Conservation (phyloP, 2,329 filamentous ascomycete genomes). For the Myriosclerotinia scirpicola region DNA sequence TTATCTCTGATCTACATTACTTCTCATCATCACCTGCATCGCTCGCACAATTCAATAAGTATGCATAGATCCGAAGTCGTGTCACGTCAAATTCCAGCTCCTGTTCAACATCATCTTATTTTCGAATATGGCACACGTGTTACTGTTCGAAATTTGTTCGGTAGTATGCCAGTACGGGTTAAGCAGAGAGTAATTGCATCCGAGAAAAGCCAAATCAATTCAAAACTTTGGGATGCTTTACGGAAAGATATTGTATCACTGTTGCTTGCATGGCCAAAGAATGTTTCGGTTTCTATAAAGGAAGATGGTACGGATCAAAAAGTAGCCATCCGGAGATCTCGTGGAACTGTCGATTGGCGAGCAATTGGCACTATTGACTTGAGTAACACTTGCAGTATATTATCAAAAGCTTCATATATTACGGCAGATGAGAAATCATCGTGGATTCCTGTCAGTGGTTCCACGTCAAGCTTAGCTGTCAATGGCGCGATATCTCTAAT, state of each 20-base stretch:
- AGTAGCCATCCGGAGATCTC: constrained; percentile 32
- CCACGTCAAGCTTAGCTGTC: constrained; percentile 60
- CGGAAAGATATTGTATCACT: constrained; percentile 55
- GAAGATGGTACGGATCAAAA: constrained; percentile 45
- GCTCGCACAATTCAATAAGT: constrained; percentile 63
- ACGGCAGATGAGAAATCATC: constrained; percentile 50
- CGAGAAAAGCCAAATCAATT: constrained; percentile 49
- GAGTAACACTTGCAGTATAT: constrained; percentile 49
- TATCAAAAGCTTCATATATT: constrained; percentile 66
- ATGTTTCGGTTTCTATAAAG: constrained; percentile 57
- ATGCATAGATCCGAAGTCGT: constrained; percentile 70
- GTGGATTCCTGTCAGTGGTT: constrained; percentile 73
- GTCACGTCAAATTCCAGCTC: constrained; percentile 61
- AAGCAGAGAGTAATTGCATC: constrained; percentile 67
- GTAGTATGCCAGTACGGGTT: constrained; percentile 84
- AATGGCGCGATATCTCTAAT: constrained; percentile 69
- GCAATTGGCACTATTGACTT: constrained; percentile 24
- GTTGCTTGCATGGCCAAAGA: constrained; percentile 66
- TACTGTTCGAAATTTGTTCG: constrained; percentile 78
- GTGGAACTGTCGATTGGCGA: neutral
- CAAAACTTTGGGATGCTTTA: constrained; percentile 59
- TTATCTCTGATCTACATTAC: constrained; percentile 75
- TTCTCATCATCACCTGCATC: constrained; percentile 64
- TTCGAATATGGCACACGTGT: constrained; percentile 72
- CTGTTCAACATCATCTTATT: constrained; percentile 56